A percentile compares a stretch with the other conserved stretches of the same genome.
These are phyloP conservation scores for Bipolaris zeicola DNA, from an alignment of 2,329 filamentous ascomycete species.

Conservation along the genomic window DNA sequence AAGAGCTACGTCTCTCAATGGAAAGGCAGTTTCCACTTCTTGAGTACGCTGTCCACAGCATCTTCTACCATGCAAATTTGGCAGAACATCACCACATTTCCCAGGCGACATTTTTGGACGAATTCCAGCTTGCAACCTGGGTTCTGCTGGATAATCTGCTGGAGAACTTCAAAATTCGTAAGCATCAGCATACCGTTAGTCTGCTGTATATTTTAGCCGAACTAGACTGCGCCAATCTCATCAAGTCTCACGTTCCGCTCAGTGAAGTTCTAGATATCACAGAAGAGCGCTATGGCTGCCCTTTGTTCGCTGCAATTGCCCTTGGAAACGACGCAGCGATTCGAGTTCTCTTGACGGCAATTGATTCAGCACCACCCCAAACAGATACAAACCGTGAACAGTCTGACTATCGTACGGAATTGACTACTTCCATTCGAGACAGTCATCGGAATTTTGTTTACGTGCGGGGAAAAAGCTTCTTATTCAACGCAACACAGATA, in stretches of 20 bases:
- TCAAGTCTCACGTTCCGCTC: not conserved
- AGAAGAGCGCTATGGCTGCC: not conserved
- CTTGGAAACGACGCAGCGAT: not conserved
- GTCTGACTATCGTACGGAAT: too few species aligned
- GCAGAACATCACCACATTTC: not conserved
- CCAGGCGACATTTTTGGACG: not conserved
- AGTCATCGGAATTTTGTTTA: not conserved
- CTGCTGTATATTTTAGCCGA: not conserved
- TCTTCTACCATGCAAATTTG: not conserved
- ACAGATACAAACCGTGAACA: not conserved
- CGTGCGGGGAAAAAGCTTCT: too few species aligned
- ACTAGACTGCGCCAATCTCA: not conserved
- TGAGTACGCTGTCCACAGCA: conserved; percentile 48
- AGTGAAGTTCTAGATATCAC: not conserved
- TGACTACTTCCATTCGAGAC: too few species aligned
- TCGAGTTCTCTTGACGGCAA: not conserved
- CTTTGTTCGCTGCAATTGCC: not conserved
- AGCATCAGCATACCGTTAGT: not conserved
- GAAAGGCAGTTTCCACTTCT: conserved; percentile 52
- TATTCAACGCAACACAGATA: not conserved
- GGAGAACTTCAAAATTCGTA: not conserved
- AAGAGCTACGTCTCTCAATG: conserved; percentile 10
- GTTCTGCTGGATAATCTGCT: not conserved
- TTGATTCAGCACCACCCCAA: not conserved
- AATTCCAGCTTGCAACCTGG: not conserved